phyloP scores from a whole-genome alignment of 2,329 filamentous ascomycete genomes.

The Colletotrichum sp. region DNA sequence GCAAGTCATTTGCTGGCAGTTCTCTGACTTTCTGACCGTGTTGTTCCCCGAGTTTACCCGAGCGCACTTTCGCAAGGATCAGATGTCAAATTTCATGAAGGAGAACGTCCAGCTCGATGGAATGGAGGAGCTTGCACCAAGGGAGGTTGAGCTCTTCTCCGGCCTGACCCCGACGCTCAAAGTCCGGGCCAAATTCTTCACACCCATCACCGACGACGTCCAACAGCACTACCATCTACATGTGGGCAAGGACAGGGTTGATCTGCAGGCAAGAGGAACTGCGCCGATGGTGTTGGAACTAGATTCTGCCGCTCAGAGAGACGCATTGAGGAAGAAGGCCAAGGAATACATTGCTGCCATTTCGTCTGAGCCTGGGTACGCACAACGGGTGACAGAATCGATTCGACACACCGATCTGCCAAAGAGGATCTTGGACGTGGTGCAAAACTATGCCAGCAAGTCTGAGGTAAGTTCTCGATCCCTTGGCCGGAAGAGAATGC shows the following conservation, averaged over 20 bases:
- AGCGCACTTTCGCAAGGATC: constrained; percentile 54
- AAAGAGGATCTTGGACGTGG: constrained; percentile 49
- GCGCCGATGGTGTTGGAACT: constrained; percentile 58
- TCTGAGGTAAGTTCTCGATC: constrained; percentile 41
- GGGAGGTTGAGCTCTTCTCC: constrained; percentile 51
- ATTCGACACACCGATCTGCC: constrained; percentile 52
- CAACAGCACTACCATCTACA: constrained; percentile 57
- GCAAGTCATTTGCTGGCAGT: constrained; percentile 64
- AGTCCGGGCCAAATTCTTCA: constrained; percentile 59
- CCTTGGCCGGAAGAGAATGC: neutral
- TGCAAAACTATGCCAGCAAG: constrained; percentile 51
- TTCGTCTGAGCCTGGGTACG: constrained; percentile 50
- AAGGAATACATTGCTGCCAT: constrained; percentile 57
- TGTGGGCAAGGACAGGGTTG: constrained; percentile 38
- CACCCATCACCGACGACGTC: constrained; percentile 50
- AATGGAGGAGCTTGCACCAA: constrained; percentile 40
- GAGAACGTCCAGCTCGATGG: constrained; percentile 54
- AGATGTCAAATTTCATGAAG: constrained; percentile 51
- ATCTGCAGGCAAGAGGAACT: constrained; percentile 46
- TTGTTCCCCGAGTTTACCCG: constrained; percentile 60
- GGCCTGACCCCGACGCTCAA: constrained; percentile 53
- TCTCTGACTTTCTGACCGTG: constrained; percentile 57
- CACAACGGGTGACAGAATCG: constrained; percentile 55
- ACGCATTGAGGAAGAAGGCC: constrained; percentile 49
- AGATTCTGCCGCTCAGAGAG: constrained; percentile 43